Evolutionary conservation across 352 stramenopile genomes (phyloP), one percentile per base, ranked within the genome.

Genomic region (Globisporangium iwayamae): DNA sequence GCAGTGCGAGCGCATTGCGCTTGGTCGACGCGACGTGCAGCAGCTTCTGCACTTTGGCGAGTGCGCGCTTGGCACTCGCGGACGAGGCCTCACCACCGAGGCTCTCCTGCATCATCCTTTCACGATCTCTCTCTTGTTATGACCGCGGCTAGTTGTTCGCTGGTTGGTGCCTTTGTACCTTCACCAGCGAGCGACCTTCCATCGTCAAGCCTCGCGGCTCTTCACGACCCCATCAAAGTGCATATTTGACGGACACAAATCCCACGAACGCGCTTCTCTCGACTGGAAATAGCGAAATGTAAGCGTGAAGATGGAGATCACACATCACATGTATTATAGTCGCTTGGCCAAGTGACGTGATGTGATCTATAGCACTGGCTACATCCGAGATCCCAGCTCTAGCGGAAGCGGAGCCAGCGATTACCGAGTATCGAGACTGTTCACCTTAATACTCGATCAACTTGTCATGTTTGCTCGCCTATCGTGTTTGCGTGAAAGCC

Each of bases 1-100:
- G 67, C 25, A 84, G 69, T 22, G 81, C 82, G 18, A 93, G 63
- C 20, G 80, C 79, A 48, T 77, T 81, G 53, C 80, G 76, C 65
- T 76, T 84, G 20, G 66, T 57, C 9, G 79, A 73, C 47, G 72
- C 79, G 3, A 90, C 53, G 56, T 87, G 78, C 53, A 90, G 59
- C 73, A 91, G 70, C 41, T 78, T 81, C 58, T 91, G 81, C 51
- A 72, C 80, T 36, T 88, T 87, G 32, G 73, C 70, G 9, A 90
- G 63, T 30, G 73, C 56, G 67, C 78, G 87, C 63, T 79, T 87
- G 9, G 73, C 70, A 20, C 48, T 76, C 43, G 76, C 67, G 48
- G 73, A 77, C 32, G 76, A 74, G 2, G 58, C 22, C 16, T 89
- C 81, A 4, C 66, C 70, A 22, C 78, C 77, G 30, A 72, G 54